Conservation (phyloP, 2,329 filamentous ascomycete genomes). For the Diaporthe capsici region DNA sequence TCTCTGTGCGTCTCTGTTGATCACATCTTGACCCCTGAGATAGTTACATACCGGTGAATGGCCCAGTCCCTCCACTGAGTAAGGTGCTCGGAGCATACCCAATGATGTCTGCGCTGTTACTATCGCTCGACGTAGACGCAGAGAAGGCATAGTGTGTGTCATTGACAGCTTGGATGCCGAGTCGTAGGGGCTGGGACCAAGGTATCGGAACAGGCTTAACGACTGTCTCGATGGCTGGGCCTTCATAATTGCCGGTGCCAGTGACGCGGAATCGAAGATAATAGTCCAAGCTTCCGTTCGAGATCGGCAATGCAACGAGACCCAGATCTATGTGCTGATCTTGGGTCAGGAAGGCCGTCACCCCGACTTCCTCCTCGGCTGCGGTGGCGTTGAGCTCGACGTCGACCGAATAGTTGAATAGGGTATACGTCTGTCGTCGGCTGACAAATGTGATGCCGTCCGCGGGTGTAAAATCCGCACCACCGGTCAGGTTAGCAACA, state of each 20-base stretch:
- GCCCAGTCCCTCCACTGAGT: slow-evolving; percentile 52
- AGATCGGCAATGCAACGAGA: slow-evolving; percentile 43
- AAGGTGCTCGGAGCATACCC: slow-evolving; percentile 49
- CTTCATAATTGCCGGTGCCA: slow-evolving; percentile 28
- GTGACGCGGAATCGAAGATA: slow-evolving; percentile 44
- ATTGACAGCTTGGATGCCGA: slow-evolving; percentile 49
- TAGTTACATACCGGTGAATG: not conserved
- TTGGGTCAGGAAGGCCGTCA: slow-evolving; percentile 53
- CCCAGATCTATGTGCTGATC: slow-evolving; percentile 51
- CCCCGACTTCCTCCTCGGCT: slow-evolving; percentile 50
- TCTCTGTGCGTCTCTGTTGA: accelerated
- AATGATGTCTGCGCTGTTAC: slow-evolving; percentile 42
- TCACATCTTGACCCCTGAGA: not conserved
- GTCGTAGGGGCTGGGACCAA: slow-evolving; percentile 48
- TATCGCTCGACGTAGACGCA: slow-evolving; percentile 45
- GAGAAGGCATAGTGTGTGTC: slow-evolving; percentile 50
- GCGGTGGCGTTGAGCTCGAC: slow-evolving; percentile 44
- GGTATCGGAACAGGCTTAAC: slow-evolving; percentile 44
- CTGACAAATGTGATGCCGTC: slow-evolving; percentile 36
- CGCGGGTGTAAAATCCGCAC: slow-evolving; percentile 43
- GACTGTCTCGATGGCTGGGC: slow-evolving; percentile 18
- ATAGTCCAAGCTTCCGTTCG: slow-evolving; percentile 39
- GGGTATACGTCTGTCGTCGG: slow-evolving; percentile 48
- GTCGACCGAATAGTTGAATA: slow-evolving; percentile 51
- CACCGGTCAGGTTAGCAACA: slow-evolving; percentile 48